Conservation (phyloP, 2,329 filamentous ascomycete genomes). For the Paradendryphiella salina region DNA sequence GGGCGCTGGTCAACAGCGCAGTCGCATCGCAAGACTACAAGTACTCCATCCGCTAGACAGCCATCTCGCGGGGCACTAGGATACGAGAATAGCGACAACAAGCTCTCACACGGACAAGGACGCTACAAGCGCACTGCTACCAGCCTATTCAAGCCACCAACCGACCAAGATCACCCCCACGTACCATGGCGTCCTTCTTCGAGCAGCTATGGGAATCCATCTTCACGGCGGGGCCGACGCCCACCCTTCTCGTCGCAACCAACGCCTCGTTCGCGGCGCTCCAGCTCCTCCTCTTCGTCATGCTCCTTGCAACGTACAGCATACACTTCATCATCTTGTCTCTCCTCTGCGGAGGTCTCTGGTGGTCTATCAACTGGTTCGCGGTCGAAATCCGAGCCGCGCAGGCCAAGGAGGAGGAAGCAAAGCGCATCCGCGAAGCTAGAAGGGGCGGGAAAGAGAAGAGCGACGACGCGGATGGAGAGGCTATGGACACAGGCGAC, state of each 20-base stretch:
- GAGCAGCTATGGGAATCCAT: slow-evolving; percentile 86
- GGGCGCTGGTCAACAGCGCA: slow-evolving; percentile 21
- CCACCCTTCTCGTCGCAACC: slow-evolving; percentile 83
- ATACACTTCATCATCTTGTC: slow-evolving; percentile 88
- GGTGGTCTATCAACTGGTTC: slow-evolving; percentile 98
- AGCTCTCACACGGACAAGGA: slow-evolving; percentile 13
- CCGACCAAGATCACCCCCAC: not conserved
- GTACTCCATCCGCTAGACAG: slow-evolving; percentile 31
- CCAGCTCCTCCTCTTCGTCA: slow-evolving; percentile 73
- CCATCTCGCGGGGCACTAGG: slow-evolving; percentile 20
- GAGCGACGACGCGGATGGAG: slow-evolving; percentile 32
- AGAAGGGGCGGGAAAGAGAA: slow-evolving; percentile 50
- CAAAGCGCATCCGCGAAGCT: slow-evolving; percentile 50
- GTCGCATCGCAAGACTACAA: slow-evolving; percentile 12
- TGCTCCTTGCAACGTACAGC: slow-evolving; percentile 81
- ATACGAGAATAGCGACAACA: slow-evolving; percentile 11
- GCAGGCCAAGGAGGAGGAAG: slow-evolving; percentile 55
- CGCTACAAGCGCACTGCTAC: not conserved
- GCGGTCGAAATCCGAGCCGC: slow-evolving; percentile 64
- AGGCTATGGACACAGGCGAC: slow-evolving; percentile 51
- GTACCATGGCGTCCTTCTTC: slow-evolving; percentile 57
- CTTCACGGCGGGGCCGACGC: slow-evolving; percentile 90
- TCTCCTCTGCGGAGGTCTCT: slow-evolving; percentile 75
- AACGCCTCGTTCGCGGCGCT: slow-evolving; percentile 87
- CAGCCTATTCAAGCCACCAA: not conserved